phyloP scores from a whole-genome alignment of 306 rosid genomes.

The Datisca glomerata region DNA sequence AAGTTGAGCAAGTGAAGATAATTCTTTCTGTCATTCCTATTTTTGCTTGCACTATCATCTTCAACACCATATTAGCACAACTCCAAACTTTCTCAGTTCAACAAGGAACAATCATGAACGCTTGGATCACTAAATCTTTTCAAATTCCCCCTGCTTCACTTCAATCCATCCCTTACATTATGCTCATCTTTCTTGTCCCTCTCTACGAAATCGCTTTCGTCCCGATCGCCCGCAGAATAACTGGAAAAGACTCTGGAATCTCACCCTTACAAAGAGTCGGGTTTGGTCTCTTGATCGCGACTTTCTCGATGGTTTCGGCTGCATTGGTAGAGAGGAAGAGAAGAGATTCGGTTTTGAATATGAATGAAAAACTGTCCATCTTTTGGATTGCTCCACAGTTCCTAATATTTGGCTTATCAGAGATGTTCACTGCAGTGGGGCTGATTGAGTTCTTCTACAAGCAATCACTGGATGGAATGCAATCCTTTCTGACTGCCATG shows the following conservation, averaged over 20 bases:
- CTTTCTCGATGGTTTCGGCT: slow-evolving; percentile 52
- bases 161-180: slow-evolving; percentile 44
- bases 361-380: slow-evolving; percentile 20
- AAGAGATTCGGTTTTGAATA: slow-evolving; percentile 13
- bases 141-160: slow-evolving; percentile 62
- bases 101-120: slow-evolving; percentile 44
- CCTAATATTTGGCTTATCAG: slow-evolving; percentile 42
- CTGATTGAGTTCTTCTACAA: slow-evolving; percentile 49
- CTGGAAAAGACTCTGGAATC: slow-evolving; percentile 36
- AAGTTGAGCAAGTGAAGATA: slow-evolving; percentile 56
- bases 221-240: slow-evolving; percentile 31
- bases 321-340: slow-evolving; percentile 42
- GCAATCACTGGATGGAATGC: slow-evolving; percentile 50
- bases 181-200: slow-evolving; percentile 43
- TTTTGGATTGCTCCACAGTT: slow-evolving; percentile 54
- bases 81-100: slow-evolving; percentile 61
- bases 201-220: slow-evolving; percentile 42
- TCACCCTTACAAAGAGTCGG: slow-evolving; percentile 47
- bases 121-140: slow-evolving; percentile 22
- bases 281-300: slow-evolving; percentile 38
- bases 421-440: slow-evolving; percentile 53
- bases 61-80: slow-evolving; percentile 55
- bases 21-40: slow-evolving; percentile 44
- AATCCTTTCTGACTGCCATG: slow-evolving; percentile 46
- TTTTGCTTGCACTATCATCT: slow-evolving; percentile 52